Base-by-base conservation (phyloP, 1,139 yeast genomes). In the Taphrina flavorubra region DNA sequence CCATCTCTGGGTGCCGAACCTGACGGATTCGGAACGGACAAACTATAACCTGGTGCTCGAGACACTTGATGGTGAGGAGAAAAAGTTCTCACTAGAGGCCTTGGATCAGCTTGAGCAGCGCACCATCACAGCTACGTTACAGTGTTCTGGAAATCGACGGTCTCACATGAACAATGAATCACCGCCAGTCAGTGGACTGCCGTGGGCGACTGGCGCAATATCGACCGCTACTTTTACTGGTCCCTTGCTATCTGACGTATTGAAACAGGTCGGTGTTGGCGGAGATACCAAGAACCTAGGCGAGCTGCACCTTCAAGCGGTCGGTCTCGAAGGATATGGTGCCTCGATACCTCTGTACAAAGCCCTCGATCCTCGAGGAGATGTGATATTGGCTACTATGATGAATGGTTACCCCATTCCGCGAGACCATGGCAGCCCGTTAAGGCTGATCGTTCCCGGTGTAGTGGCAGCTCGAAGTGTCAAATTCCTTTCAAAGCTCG, bases 271-370 rank as follows among this genome's bases (percentile, higher is more conserved):
- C 36, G 53, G 53, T 11, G 36, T 49, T 8, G 20, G 36, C n/a
- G 6, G 36, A 2, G 53, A 18, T 4, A 49, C 36, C n/a, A 49
- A 49, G 53, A 49, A 49, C 10, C 2, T 49, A 11, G 20, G 36
- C 10, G 53, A 49, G 8, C 36, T 49, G 6, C 53, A 49, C n/a
- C n/a, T 49, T 4, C 53, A 49, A 2, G 53, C 53, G 3, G n/a
- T 25, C 31, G 53, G 53, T 4, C 31, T 49, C n/a, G 53, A 49
- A 10, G 53, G 53, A 11, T 49, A 49, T 49, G 53, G 53, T 11
- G 53, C 53, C 36, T 49, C 53, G 53, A 49, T 49, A 49, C 53
- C 53, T 11, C n/a, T 49, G 36, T 49, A 49, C 36, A 49, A 49
- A 49, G 53, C 53, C 7, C 53, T 49, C 34, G 53, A 49, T 49